These are phyloP conservation scores for Aspergillus mulundensis DNA, from an alignment of 495 filamentous ascomycete species.

Conservation along the genomic window DNA sequence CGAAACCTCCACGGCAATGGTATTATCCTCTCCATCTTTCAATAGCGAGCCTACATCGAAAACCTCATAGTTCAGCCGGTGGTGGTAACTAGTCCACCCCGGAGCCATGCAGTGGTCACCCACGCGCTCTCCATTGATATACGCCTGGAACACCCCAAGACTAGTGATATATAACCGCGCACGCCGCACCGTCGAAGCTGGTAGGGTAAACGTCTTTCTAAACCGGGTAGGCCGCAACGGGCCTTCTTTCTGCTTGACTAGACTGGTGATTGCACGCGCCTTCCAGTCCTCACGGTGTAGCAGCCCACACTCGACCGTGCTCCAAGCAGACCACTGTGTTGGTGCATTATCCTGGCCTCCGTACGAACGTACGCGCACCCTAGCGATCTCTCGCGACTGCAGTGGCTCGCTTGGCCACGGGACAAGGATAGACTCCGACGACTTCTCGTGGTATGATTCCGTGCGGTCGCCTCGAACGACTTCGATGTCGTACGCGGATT, in stretches of 20 bases:
- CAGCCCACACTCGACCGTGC: slow-evolving; percentile 1
- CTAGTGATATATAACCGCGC: slow-evolving; percentile 50
- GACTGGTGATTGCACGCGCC: not conserved
- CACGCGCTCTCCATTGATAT: slow-evolving; percentile 46
- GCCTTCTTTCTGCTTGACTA: not conserved
- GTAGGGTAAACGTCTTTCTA: slow-evolving; percentile 23
- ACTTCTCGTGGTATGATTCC: not conserved
- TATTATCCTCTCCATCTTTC: slow-evolving; percentile 34
- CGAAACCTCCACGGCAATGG: slow-evolving; percentile 45
- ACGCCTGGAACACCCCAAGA: slow-evolving; percentile 47
- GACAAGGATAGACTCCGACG: not conserved
- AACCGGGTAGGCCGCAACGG: slow-evolving; percentile 28
- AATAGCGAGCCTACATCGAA: slow-evolving; percentile 46
- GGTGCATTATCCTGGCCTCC: not conserved
- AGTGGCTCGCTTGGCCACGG: not conserved
- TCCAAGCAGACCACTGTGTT: slow-evolving; percentile 5
- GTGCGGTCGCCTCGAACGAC: not conserved
- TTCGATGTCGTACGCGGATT: not conserved
- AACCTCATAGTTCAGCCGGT: slow-evolving; percentile 48
- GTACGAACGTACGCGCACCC: not conserved
- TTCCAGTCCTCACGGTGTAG: not conserved
- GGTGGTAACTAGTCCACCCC: slow-evolving; percentile 52
- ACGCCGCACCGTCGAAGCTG: slow-evolving; percentile 1
- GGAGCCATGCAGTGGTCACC: slow-evolving; percentile 45
- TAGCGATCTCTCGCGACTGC: not conserved